phyloP scores from a whole-genome alignment of 495 filamentous ascomycete species.

The Trichocladium uniseriatum region DNA sequence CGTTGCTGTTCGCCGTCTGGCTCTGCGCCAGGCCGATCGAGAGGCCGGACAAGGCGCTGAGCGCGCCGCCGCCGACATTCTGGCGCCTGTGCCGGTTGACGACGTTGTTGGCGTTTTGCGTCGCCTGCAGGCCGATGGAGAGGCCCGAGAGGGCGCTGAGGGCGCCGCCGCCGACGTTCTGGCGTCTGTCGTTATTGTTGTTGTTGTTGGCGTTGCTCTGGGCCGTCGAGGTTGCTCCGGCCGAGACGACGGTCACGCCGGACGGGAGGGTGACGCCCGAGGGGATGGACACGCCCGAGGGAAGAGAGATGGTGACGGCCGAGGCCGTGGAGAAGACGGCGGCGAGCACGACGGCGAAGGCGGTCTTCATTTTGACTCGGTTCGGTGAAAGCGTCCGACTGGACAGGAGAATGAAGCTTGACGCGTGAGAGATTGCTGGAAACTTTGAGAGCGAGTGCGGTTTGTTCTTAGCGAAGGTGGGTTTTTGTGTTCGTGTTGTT shows the following conservation, averaged over 20 bases:
- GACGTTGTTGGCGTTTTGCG: neutral
- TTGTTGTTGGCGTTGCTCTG: slow-evolving; percentile 1
- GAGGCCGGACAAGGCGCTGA: neutral
- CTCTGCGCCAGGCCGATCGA: neutral
- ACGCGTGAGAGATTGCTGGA: too few relatives aligned
- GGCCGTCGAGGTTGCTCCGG: slow-evolving; percentile 7
- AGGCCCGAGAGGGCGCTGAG: neutral
- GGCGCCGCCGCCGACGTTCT: neutral
- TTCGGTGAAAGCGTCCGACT: neutral
- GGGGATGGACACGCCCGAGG: slow-evolving; percentile 21
- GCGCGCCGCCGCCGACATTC: neutral
- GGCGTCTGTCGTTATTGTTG: neutral
- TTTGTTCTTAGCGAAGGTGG: slow-evolving; percentile 4
- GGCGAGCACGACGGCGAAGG: slow-evolving; percentile 6
- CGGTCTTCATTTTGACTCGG: slow-evolving; percentile 16
- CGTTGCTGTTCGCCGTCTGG: neutral
- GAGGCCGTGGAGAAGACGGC: slow-evolving; percentile 5
- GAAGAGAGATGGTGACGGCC: slow-evolving; percentile 22
- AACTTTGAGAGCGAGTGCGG: too few relatives aligned
- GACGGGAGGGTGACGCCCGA: slow-evolving; percentile 23
- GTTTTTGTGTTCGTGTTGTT: neutral
- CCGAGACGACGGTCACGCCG: slow-evolving; percentile 22
- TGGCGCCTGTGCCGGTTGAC: neutral
- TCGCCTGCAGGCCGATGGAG: neutral
- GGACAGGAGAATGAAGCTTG: too few relatives aligned